These are phyloP conservation scores for Paramecium pentaurelia DNA, from an alignment of 73 alveolate genomes.

Conservation along the genomic window DNA sequence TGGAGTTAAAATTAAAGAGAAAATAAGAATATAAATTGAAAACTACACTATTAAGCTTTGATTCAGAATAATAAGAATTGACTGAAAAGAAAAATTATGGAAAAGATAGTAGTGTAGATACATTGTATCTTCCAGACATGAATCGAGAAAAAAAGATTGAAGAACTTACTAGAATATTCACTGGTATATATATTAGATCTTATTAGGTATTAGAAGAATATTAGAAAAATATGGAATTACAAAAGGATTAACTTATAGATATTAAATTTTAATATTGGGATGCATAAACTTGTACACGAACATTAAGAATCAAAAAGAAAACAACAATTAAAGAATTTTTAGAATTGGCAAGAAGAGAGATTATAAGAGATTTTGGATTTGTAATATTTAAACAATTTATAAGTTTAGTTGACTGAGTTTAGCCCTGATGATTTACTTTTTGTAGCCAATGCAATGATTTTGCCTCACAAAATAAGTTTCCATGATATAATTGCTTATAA, in stretches of 20 bases:
- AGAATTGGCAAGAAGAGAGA: conserved; percentile 36
- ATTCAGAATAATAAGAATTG: neutral
- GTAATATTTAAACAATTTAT: neutral
- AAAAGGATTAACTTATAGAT: neutral
- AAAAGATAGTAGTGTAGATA: neutral
- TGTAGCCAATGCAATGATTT: conserved; percentile 34
- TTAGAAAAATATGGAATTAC: neutral
- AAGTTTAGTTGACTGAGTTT: neutral
- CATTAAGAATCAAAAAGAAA: neutral
- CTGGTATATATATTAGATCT: neutral
- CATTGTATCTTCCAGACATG: conserved; percentile 33
- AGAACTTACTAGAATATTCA: neutral
- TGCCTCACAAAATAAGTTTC: conserved; percentile 29
- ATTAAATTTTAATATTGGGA: conserved; percentile 31
- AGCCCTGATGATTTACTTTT: conserved; percentile 35
- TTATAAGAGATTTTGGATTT: conserved; percentile 48
- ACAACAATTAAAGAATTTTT: neutral
- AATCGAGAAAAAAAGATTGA: conserved; percentile 36
- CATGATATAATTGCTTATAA: conserved; percentile 10
- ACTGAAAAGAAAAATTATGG: neutral
- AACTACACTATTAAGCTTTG: neutral
- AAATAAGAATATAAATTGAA: conserved; percentile 13
- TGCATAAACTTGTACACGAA: neutral
- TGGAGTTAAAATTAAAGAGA: neutral
- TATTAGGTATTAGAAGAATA: neutral